Evolutionary conservation across 139 green algal species (phyloP).

Genomic region (Coccomyxa sp.): DNA sequence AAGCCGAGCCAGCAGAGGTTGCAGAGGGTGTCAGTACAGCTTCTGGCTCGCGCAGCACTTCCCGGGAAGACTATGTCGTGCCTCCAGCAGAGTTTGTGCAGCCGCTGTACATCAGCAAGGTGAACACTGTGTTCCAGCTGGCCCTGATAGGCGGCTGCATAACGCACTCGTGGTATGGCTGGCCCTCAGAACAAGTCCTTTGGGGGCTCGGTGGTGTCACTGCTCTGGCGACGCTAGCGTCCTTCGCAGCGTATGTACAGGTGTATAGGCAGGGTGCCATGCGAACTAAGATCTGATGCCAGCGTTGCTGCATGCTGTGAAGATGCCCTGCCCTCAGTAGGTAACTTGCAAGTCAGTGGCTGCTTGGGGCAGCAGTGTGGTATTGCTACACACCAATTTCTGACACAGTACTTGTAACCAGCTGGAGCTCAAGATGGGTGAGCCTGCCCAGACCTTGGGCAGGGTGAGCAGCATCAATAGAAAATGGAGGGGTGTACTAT

Average conservation of each 20-base stretch:
- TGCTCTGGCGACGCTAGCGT: conserved; percentile 54
- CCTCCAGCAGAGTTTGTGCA: conserved; percentile 33
- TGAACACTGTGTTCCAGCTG: conserved; percentile 86
- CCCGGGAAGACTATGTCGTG: not conserved
- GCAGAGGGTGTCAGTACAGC: not conserved
- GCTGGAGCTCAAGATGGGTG: too few relatives aligned
- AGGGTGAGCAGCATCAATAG: too few relatives aligned
- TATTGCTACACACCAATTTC: too few relatives aligned
- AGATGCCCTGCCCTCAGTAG: too few relatives aligned
- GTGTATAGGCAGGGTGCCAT: conserved; percentile 28
- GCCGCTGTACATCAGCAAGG: conserved; percentile 78
- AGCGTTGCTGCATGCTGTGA: too few relatives aligned
- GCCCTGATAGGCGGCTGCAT: conserved; percentile 60
- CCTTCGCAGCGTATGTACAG: conserved; percentile 49
- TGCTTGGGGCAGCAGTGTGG: too few relatives aligned
- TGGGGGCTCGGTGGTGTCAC: conserved; percentile 28
- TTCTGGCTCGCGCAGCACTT: not conserved
- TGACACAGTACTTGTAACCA: too few relatives aligned
- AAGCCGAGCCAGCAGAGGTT: not conserved
- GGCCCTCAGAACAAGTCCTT: conserved; percentile 42
- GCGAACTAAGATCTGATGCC: too few relatives aligned
- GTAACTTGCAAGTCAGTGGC: too few relatives aligned
- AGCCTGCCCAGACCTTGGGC: too few relatives aligned
- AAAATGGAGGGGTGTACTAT: too few relatives aligned
- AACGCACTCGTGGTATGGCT: conserved; percentile 42